phyloP scores from a whole-genome alignment of 192 early-diverging fungal genomes.

The Mortierella claussenii region DNA sequence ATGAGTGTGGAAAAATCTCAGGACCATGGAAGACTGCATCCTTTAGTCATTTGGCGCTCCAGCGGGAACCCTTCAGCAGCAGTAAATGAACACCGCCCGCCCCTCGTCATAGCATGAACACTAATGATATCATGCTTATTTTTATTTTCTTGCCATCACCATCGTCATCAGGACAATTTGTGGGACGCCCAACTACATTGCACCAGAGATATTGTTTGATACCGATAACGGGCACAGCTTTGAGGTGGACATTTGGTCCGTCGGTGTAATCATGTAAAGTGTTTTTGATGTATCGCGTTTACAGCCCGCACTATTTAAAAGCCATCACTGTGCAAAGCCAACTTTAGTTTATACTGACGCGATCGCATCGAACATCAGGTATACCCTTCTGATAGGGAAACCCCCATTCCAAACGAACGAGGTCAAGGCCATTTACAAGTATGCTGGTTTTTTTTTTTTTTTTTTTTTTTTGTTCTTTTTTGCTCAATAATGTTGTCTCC shows the following conservation, averaged over 20 bases:
- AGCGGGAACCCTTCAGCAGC: too few relatives aligned
- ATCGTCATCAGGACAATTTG: conserved; percentile 82
- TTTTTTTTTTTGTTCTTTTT: conserved; percentile 3
- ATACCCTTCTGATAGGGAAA: conserved; percentile 86
- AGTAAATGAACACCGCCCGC: too few relatives aligned
- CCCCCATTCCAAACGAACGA: conserved; percentile 92
- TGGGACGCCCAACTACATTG: conserved; percentile 98
- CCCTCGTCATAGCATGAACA: too few relatives aligned
- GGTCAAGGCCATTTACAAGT: conserved; percentile 82
- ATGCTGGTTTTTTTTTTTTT: conserved; percentile 9
- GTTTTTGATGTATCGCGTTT: neutral
- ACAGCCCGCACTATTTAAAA: neutral
- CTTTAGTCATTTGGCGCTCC: too few relatives aligned
- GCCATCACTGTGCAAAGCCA: too few relatives aligned
- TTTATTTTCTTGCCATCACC: too few relatives aligned
- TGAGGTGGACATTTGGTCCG: conserved; percentile 95
- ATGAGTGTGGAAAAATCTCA: too few relatives aligned
- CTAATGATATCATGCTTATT: too few relatives aligned
- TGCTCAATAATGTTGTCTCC: too few relatives aligned
- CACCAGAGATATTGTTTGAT: conserved; percentile 93
- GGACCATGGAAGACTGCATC: too few relatives aligned
- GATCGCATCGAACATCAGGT: conserved; percentile 65
- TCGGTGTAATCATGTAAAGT: conserved; percentile 87
- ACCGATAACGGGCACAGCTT: conserved; percentile 85
- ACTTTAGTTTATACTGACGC: too few relatives aligned